Evolutionary conservation across 2,329 filamentous ascomycete genomes (phyloP).

Genomic region (Chaetomiaceae sp.): DNA sequence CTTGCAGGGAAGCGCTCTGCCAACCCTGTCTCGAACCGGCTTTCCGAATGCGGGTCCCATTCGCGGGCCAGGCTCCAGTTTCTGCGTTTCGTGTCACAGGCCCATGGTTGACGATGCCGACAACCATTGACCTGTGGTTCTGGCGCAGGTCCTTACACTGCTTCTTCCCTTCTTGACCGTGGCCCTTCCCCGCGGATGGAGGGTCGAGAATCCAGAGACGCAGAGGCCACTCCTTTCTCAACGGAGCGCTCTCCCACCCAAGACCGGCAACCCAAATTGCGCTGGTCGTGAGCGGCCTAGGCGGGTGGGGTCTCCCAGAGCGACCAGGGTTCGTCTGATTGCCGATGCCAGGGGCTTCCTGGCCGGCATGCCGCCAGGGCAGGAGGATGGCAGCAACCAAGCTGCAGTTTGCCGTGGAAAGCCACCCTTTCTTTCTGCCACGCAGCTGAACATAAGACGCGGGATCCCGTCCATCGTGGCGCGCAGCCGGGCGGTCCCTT

Average conservation of each 20-base stretch:
- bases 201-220: no score
- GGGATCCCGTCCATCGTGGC: constrained; percentile 12
- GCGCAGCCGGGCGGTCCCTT: constrained; percentile 17
- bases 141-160: neutral
- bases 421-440: constrained; percentile 11
- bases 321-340: constrained; percentile 19
- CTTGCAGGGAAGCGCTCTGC: neutral
- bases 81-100: neutral
- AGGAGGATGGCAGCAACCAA: neutral
- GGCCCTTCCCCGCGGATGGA: no score
- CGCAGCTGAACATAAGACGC: constrained; percentile 14
- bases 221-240: no score
- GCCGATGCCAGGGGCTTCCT: constrained; percentile 18
- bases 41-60: neutral
- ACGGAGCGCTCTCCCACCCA: constrained; percentile 1
- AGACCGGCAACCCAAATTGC: constrained; percentile 14
- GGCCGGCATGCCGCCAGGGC: constrained; percentile 16
- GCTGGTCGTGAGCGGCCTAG: constrained; percentile 11
- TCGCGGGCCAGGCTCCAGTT: no score
- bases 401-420: constrained; percentile 11
- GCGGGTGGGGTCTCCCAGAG: constrained; percentile 18
- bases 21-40: neutral
- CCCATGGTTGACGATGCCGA: neutral
- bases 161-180: neutral
- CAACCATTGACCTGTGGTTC: neutral